Percentiles rank a stretch among this genome's conserved stretches.
phyloP scores from a whole-genome alignment of 129 eudicot species.

The Pseudognaphalium luteoalbum region DNA sequence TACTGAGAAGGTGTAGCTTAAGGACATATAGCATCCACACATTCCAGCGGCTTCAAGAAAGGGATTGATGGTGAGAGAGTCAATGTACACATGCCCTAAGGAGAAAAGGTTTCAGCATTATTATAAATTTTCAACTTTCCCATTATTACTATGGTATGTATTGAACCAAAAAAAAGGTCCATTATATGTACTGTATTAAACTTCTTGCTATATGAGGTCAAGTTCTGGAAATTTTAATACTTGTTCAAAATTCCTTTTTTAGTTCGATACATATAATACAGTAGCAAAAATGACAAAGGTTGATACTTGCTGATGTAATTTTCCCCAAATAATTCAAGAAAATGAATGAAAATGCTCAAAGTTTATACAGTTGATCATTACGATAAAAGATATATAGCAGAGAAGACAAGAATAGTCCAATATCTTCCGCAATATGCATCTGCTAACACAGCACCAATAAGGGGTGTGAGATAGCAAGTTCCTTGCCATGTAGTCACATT shows the following conservation, averaged over 20 bases:
- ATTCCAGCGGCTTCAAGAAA: slow-evolving; percentile 26
- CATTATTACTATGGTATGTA: too few relatives aligned
- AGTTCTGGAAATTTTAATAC: too few relatives aligned
- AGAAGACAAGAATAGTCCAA: slow-evolving; percentile 76
- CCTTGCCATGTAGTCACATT: slow-evolving; percentile 77
- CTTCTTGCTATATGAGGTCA: too few relatives aligned
- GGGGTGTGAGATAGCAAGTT: slow-evolving; percentile 73
- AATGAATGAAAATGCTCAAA: not conserved
- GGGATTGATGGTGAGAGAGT: slow-evolving; percentile 36
- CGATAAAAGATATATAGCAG: slow-evolving; percentile 61
- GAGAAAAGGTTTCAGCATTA: too few relatives aligned
- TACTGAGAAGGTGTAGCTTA: slow-evolving; percentile 31
- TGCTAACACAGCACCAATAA: slow-evolving; percentile 72
- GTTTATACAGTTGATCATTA: slow-evolving; percentile 17
- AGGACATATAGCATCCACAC: slow-evolving; percentile 27
- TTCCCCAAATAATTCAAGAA: not conserved
- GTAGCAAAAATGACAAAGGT: too few relatives aligned
- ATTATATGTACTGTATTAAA: too few relatives aligned
- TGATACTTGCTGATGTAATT: too few relatives aligned
- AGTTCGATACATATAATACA: too few relatives aligned
- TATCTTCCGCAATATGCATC: slow-evolving; percentile 88
- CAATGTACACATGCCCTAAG: slow-evolving; percentile 24
- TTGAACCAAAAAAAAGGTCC: too few relatives aligned
- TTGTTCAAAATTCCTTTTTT: too few relatives aligned
- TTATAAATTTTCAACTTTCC: too few relatives aligned